Percentiles rank a stretch among this genome's conserved stretches.
Evolutionary conservation across 108 stramenopile genomes (phyloP).

Genomic region (Cyclotella distinguenda): DNA sequence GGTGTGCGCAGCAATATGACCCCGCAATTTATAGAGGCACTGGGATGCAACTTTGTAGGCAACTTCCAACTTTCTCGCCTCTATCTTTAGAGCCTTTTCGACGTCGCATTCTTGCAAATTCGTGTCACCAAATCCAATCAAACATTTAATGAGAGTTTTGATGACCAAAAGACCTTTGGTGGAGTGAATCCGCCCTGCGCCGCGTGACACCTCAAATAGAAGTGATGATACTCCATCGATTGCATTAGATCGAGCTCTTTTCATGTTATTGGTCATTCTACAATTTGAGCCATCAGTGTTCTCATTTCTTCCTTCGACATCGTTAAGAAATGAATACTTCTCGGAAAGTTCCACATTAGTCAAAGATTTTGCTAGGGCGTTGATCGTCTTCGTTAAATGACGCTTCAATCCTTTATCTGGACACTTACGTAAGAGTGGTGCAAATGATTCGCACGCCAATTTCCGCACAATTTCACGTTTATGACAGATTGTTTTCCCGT

Average conservation of each 20-base stretch:
- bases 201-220: conserved; percentile 65
- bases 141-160: conserved; percentile 55
- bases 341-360: conserved; percentile 18
- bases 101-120: conserved; percentile 8
- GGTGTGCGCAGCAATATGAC: conserved; percentile 38
- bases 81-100: conserved; percentile 2
- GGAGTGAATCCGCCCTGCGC: conserved; percentile 75
- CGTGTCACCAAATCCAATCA: conserved; percentile 11
- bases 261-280: conserved; percentile 18
- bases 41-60: conserved; percentile 44
- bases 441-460: conserved; percentile 77
- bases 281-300: background rate
- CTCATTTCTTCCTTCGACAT: background rate
- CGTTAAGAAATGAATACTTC: background rate
- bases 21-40: conserved; percentile 42
- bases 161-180: conserved; percentile 57
- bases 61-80: conserved; percentile 26
- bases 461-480: conserved; percentile 70
- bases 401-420: conserved; percentile 54
- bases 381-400: conserved; percentile 69
- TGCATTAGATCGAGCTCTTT: conserved; percentile 61
- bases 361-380: conserved; percentile 57
- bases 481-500: conserved; percentile 72
- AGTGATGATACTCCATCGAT: conserved; percentile 79
- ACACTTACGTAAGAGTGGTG: conserved; percentile 74